Evolutionary conservation across 2,329 filamentous ascomycete species (phyloP), one percentile per base, ranked within the genome.

Genomic region (Arthrinium phaeospermum): DNA sequence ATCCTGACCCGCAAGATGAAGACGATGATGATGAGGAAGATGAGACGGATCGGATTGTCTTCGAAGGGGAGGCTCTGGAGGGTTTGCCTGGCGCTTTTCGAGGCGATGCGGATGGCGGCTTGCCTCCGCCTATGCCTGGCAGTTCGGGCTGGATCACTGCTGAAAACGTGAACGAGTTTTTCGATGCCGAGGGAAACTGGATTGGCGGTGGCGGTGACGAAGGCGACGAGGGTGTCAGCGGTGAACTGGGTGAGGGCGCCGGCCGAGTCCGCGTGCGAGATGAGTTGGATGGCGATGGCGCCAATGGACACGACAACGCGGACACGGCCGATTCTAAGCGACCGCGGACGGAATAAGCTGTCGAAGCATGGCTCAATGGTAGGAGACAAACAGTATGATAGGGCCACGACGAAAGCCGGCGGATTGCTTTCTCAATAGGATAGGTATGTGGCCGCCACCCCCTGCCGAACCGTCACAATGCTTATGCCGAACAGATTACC

Each of bases 121-220:
- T 92, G 34, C 91, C 91, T n/a, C 90, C 90, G 1, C 89, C 91
- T 0, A 89, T 93, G 81, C 92, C 93, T 0, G 93, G 93, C 1
- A 94, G 92, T 69, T 90, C 89, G 0, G 93, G 93, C 0, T 96
- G 93, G 93, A 95, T 98, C 79, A 98, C 96, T 22, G 93, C 94
- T 12, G 96, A 98, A 72, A 98, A 98, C 78, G 91, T 97, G 80
- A 87, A 92, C 75, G 90, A 97, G 76, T 97, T 91, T 79, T 93
- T 96, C 81, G 93, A 96, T 77, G 91, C 89, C 74, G 88, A 95
- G 12, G 94, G 94, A 3, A 95, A 96, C 79, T 96, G 92, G 89
- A 92, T 93, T 75, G 89, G 85, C 8, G 83, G 79, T 12, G 85
- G 77, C 53, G 47, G n/a, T 24, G 49, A 41, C 14, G 34, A 6